phyloP scores from a whole-genome alignment of 345 rosid species.

The Arabidopsis suecica region DNA sequence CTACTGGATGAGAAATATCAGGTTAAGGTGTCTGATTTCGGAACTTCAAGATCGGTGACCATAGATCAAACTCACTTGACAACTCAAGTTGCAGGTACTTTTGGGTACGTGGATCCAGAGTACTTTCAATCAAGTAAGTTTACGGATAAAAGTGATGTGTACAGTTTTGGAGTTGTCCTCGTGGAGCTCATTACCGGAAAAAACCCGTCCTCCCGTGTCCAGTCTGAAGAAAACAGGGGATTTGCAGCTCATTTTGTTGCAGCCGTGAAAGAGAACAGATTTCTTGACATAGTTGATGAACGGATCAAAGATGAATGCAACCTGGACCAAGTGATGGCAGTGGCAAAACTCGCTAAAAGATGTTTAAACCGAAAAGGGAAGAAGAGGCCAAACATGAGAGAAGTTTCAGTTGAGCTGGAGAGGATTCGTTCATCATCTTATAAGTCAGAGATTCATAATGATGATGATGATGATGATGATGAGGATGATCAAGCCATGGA shows the following conservation, averaged over 20 bases:
- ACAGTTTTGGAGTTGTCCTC: constrained; percentile 86
- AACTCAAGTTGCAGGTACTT: constrained; percentile 50
- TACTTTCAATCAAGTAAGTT: constrained; percentile 48
- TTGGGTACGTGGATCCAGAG: constrained; percentile 58
- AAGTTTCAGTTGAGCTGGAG: constrained; percentile 47
- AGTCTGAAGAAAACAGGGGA: constrained; percentile 26
- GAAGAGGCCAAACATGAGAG: constrained; percentile 55
- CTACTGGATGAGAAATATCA: constrained; percentile 36
- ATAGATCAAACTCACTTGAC: constrained; percentile 43
- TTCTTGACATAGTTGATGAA: constrained; percentile 33
- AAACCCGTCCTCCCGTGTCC: constrained; percentile 22
- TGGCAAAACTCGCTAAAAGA: constrained; percentile 48
- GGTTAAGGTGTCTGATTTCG: constrained; percentile 45
- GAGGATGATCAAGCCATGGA: constrained; percentile 37
- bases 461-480: constrained; percentile 23
- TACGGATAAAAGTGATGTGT: constrained; percentile 62
- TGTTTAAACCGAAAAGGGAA: constrained; percentile 50
- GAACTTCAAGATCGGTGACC: constrained; percentile 45
- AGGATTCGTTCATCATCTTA: constrained; percentile 30
- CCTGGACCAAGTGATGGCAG: constrained; percentile 42
- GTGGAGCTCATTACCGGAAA: constrained; percentile 63
- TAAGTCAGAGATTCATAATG: constrained; percentile 23
- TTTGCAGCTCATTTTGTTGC: constrained; percentile 38
- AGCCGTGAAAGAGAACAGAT: constrained; percentile 31
- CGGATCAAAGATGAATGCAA: constrained; percentile 38